Evolutionary conservation across 2,329 filamentous ascomycete genomes (phyloP), one percentile per base, ranked within the genome.

Genomic region (Penicillium sp.): DNA sequence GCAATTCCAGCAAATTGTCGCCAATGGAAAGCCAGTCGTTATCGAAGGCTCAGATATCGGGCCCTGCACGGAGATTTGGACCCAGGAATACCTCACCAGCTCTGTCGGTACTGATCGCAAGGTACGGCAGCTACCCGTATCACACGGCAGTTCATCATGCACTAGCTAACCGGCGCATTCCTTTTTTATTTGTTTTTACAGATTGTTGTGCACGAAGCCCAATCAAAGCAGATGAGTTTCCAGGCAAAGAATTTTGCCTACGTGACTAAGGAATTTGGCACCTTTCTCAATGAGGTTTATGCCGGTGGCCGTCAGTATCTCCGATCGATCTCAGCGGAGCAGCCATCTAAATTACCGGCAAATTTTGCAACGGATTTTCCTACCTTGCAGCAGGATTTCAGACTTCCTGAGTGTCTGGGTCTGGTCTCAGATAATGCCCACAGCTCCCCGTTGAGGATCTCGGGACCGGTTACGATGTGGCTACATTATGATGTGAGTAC

Each of bases 391-490:
- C 55, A 72, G 1, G 90, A 95, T 69, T 96, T 96, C 70, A 66
- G 70, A 14, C 72, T 96, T 1, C 90, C 91, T 1, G 63, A 77
- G 1, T 77, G 85, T 57, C 76, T 96, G 9, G 71, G 72, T 0
- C 75, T 82, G 31, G 85, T 90, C 4, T 69, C 67, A 5, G 76
- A 86, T n/a, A 85, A 85, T 58, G 73, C 83, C 3, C 91, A 95
- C 69, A 93, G 88, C 69, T 92, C 89, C 2, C 87, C 92, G 0
- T 75, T 96, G 23, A 83, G 91, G 20, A 86, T 96, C 56, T 93
- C 89, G 4, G 90, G 90, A 1, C 84, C 84, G 1, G 89, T 93
- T 11, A 88, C 86, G 40, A 89, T 96, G 84, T 96, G 92, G 92
- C 79, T 96, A 29, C 90, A 95, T 73, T 95, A 94, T 76, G 90